Base-by-base conservation (phyloP, 2,329 filamentous ascomycete genomes). In the Nothopassalora personata region DNA sequence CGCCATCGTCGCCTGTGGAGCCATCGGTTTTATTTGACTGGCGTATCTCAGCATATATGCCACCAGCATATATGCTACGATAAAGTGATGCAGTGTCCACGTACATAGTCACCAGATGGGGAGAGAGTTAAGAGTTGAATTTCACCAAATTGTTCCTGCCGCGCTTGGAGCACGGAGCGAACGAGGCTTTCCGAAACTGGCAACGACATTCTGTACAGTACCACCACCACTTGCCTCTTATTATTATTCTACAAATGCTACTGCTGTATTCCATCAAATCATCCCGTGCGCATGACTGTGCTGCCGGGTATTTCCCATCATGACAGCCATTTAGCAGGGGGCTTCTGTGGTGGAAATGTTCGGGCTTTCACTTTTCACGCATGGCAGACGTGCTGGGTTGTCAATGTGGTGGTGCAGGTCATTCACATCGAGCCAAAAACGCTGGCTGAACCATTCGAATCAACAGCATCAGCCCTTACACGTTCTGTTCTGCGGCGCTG, bases 401-500 rank as follows among this genome's bases (percentile, higher is more conserved):
- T 15, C 46, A 23, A 13, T 27, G 50, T 53, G 19, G 50, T 53
- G 19, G 51, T 53, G 28, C 34, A 54, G 19, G 18, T 33, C 19
- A 13, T 18, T 19, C 19, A 28, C 34, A 1, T 30, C 19, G 27
- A 13, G 30, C 11, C 43, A 46, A 9, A 28, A 5, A 18, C 28
- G 52, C 36, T 50, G 15, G 1, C 34, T 34, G n/a, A 39, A 36
- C 28, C n/a, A 48, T n/a, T 4, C 4, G 7, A 4, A 28, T 1
- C 36, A 54, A 7, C 43, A 58, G 18, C 61, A 65, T 61, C 70
- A 80, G 15, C 89, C 90, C 3, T 79, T 99, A 33, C 83, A 86
- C 34, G 91, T 99, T 56, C 82, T 99, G 4, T 99, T 97, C 76
- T 97, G 92, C 75, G 94, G 94, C 63, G 94, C 93, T 3, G 94